Conservation (phyloP, 768 basidiomycete genomes). For the Leccinellum rugosiceps region DNA sequence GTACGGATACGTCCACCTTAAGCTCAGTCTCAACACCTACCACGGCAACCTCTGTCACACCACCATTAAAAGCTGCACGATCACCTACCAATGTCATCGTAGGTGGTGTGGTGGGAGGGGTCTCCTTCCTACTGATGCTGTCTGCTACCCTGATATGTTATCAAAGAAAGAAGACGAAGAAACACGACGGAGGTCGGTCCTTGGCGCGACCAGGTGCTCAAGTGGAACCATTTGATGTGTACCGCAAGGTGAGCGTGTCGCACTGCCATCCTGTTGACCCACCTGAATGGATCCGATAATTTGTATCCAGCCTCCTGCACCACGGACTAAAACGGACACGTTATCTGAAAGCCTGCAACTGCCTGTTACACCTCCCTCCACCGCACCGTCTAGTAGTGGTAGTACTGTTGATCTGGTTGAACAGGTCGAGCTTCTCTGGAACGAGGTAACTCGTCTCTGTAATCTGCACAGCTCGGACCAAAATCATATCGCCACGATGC, state of each 20-base stretch:
- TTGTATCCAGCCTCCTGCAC: neutral
- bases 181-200: neutral
- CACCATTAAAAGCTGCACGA: neutral
- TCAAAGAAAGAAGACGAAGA: neutral
- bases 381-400: neutral
- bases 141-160: neutral
- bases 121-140: neutral
- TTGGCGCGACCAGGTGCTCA: neutral
- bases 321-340: neutral
- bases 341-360: neutral
- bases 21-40: no score
- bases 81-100: neutral
- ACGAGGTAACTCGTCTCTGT: neutral
- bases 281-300: neutral
- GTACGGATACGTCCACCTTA: no score
- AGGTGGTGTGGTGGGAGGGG: slow-evolving; percentile 9
- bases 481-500: neutral
- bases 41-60: neutral
- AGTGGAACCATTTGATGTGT: neutral
- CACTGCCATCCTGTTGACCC: neutral
- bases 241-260: neutral
- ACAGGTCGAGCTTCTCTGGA: neutral
- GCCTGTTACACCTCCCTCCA: neutral
- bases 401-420: neutral
- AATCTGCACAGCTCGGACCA: neutral